Base-by-base conservation (phyloP, 2,329 filamentous ascomycete species). In the Aspergillus sp. region DNA sequence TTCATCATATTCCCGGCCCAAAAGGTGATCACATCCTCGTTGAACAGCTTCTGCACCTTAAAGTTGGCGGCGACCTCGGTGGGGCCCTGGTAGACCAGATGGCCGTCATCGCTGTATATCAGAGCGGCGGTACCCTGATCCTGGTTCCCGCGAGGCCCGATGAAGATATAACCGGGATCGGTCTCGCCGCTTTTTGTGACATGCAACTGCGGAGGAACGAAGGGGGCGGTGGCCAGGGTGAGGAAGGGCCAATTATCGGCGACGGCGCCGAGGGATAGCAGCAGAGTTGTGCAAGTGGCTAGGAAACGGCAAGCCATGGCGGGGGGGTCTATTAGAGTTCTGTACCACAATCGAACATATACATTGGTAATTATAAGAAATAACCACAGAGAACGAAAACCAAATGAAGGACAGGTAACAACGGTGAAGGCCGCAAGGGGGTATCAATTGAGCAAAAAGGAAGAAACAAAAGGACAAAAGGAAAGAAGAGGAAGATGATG, bases 11-110 rank as follows among this genome's bases (percentile, higher is more conserved):
- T 53, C 0, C 73, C 74, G 22, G 70, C 68, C 73, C 73, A 77
- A 62, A 73, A 77, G 20, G 71, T 75, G 50, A 77, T 64, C 20
- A 76, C 74, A 45, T 71, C 69, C 16, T 68, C 36, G 14, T 69
- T 71, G 55, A 69, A 69, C n/a, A 75, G 64, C 29, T 64, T 67
- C 62, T 77, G 74, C 1, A 74, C 69, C 58, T 63, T 70, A 64
- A 77, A 71, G 58, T 74, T 75, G 54, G 69, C 67, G 4, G 69
- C 70, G 18, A 72, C 65, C 54, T 71, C 66, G 7, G 67, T 61
- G 1, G 73, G 73, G 2, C 74, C 73, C 52, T 75, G 67, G 53
- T 74, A 77, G 31, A 77, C 65, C 12, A 77, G 59, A 24, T 75
- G 65, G 20, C 73, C 73, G 5, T 67, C 67, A 49, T 76, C 68